Evolutionary conservation across 306 rosid species (phyloP).

Genomic region (Cyclanthera cordifolia): DNA sequence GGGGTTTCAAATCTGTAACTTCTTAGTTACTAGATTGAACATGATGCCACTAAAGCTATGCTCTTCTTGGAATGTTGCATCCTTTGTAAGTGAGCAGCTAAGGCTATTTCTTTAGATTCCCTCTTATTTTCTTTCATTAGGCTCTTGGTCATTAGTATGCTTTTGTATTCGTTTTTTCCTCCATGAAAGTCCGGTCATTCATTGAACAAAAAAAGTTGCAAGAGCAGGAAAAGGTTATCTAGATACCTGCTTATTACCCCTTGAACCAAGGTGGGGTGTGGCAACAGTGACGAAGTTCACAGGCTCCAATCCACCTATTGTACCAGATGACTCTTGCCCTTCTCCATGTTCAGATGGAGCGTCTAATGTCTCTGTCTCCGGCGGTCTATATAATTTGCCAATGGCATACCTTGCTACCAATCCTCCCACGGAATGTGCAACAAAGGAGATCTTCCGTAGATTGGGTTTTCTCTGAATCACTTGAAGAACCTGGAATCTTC

Average conservation of each 20-base stretch:
- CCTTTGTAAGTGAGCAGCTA: too few relatives aligned
- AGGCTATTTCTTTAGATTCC: too few relatives aligned
- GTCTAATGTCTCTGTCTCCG: slow-evolving; percentile 25
- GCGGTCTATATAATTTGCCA: slow-evolving; percentile 63
- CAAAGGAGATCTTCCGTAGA: slow-evolving; percentile 61
- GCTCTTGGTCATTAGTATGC: too few relatives aligned
- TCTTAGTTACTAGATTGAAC: too few relatives aligned
- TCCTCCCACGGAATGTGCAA: slow-evolving; percentile 97
- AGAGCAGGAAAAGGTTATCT: not conserved
- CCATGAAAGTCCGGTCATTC: too few relatives aligned
- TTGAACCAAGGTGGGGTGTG: slow-evolving; percentile 95
- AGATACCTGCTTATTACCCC: slow-evolving; percentile 89
- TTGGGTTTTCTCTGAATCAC: slow-evolving; percentile 60
- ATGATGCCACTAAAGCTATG: too few relatives aligned
- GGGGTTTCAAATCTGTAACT: too few relatives aligned
- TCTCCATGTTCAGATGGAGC: slow-evolving; percentile 24
- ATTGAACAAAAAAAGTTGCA: not conserved
- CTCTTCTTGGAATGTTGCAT: too few relatives aligned
- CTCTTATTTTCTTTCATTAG: too few relatives aligned
- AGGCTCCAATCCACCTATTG: slow-evolving; percentile 76
- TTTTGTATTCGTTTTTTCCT: too few relatives aligned
- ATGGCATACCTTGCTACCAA: slow-evolving; percentile 84
- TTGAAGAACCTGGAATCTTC: slow-evolving; percentile 47
- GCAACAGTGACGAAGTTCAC: slow-evolving; percentile 82
- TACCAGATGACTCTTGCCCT: slow-evolving; percentile 32